Evolutionary conservation across 2,329 filamentous ascomycete genomes (phyloP).

Genomic region (Botrytis fragariae): DNA sequence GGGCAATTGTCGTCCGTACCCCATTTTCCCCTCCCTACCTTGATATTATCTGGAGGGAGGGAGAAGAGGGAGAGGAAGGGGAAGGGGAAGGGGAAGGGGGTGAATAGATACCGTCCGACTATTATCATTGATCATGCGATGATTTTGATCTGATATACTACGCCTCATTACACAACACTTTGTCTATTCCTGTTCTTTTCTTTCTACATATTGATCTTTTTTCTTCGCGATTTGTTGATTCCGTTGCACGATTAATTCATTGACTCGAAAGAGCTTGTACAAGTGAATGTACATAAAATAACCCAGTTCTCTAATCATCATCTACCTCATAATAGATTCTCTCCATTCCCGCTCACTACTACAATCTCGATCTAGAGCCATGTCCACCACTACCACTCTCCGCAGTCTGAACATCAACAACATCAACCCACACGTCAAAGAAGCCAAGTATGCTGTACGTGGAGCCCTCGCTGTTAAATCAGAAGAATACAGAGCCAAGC

Average conservation of each 20-base stretch:
- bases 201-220: background rate
- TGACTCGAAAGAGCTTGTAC: background rate
- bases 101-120: background rate
- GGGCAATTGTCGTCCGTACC: background rate
- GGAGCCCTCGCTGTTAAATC: slow-evolving; percentile 93
- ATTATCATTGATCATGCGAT: slow-evolving; percentile 11
- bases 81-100: background rate
- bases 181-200: background rate
- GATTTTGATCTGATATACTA: background rate
- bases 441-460: slow-evolving; percentile 92
- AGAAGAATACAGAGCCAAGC: slow-evolving; percentile 78
- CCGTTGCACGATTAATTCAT: no score
- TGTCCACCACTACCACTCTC: slow-evolving; percentile 41
- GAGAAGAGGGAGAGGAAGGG: background rate
- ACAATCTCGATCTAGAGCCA: slow-evolving; percentile 27
- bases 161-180: background rate
- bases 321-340: slow-evolving; percentile 1
- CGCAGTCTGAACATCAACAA: slow-evolving; percentile 71
- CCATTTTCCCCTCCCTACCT: background rate
- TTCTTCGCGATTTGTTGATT: background rate
- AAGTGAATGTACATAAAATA: slow-evolving; percentile 11
- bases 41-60: background rate
- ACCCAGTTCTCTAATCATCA: slow-evolving; percentile 10
- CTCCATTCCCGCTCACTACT: background rate
- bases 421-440: slow-evolving; percentile 86